Conservation (phyloP, 345 rosid species). For the Balakata baccata region DNA sequence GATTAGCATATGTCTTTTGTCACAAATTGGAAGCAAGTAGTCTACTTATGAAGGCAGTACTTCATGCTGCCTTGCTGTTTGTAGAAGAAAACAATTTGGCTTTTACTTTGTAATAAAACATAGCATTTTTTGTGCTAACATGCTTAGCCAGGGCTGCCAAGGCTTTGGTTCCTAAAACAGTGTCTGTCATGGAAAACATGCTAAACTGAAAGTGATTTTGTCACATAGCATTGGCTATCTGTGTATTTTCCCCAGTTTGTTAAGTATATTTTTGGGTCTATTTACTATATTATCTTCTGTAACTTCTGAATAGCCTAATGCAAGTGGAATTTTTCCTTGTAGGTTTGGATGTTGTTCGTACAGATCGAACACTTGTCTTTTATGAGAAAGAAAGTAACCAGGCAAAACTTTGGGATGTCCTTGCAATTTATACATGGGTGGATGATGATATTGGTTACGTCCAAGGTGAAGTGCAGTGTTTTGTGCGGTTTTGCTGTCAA, state of each 20-base stretch:
- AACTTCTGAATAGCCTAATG: slow-evolving; percentile 12
- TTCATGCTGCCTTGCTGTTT: too few relatives aligned
- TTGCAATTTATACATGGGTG: slow-evolving; percentile 80
- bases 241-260: neutral
- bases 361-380: slow-evolving; percentile 75
- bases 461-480: slow-evolving; percentile 51
- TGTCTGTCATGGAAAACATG: neutral
- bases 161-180: slow-evolving; percentile 1
- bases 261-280: neutral
- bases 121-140: neutral
- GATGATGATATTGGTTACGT: slow-evolving; percentile 89
- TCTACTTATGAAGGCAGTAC: too few relatives aligned
- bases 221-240: too few relatives aligned
- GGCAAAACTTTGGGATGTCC: slow-evolving; percentile 85
- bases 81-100: neutral
- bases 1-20: too few relatives aligned
- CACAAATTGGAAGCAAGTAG: too few relatives aligned
- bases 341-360: slow-evolving; percentile 96
- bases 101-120: neutral
- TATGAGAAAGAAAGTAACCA: slow-evolving; percentile 65
- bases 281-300: neutral
- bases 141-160: neutral
- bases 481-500: slow-evolving; percentile 8
- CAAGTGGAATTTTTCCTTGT: slow-evolving; percentile 22
- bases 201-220: neutral